phyloP scores from a whole-genome alignment of 768 basidiomycete species.

The Floccularia luteovirens region DNA sequence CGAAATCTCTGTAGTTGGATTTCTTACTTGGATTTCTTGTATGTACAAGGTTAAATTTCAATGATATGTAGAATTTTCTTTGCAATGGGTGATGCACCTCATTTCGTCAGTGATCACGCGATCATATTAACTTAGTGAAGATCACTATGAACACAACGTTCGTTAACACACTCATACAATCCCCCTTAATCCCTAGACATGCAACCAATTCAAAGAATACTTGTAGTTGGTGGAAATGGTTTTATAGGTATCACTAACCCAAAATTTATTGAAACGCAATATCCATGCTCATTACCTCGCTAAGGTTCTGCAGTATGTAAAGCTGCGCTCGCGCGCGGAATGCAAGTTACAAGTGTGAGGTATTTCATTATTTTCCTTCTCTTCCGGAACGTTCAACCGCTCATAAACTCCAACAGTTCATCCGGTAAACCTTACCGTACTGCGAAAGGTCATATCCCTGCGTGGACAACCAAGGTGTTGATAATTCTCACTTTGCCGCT shows the following conservation, averaged over 20 bases:
- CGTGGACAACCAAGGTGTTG: constrained; percentile 73
- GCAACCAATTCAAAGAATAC: constrained; percentile 46
- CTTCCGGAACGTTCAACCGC: neutral
- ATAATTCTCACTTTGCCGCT: constrained; percentile 8
- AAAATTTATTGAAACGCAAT: constrained; percentile 5
- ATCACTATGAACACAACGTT: too few relatives aligned
- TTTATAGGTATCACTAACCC: constrained; percentile 64
- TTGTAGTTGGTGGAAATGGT: constrained; percentile 98
- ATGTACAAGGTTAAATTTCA: too few relatives aligned
- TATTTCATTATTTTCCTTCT: constrained; percentile 27
- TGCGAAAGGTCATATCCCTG: constrained; percentile 84
- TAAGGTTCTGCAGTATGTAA: constrained; percentile 91
- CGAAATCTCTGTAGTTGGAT: too few relatives aligned
- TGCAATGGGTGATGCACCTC: too few relatives aligned
- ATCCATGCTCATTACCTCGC: constrained; percentile 4
- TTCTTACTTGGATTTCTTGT: too few relatives aligned
- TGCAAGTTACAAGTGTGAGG: constrained; percentile 89
- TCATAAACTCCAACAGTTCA: constrained; percentile 43
- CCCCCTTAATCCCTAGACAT: constrained; percentile 9
- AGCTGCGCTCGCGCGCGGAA: constrained; percentile 76
- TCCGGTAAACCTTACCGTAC: constrained; percentile 83
- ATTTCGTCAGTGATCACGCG: too few relatives aligned
- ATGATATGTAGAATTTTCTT: too few relatives aligned
- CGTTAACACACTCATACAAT: too few relatives aligned
- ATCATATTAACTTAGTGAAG: too few relatives aligned